phyloP scores from a whole-genome alignment of 805 yeast species.

The Yarrowia sp. region DNA sequence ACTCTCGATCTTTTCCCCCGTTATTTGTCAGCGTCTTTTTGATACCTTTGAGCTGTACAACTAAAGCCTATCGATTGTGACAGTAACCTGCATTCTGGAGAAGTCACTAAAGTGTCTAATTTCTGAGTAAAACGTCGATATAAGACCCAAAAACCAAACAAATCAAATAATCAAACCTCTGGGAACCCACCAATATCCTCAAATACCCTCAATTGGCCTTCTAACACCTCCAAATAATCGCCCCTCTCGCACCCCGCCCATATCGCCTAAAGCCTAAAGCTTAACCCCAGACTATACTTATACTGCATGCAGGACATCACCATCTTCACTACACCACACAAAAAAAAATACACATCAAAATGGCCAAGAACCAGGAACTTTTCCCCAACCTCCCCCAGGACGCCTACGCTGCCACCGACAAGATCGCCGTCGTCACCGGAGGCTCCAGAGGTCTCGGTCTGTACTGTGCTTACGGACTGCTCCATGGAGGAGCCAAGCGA shows the following conservation, averaged over 20 bases:
- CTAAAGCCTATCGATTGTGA: background rate
- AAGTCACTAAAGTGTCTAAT: background rate
- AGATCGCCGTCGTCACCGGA: slow-evolving; percentile 66
- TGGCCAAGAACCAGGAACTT: slow-evolving; percentile 14
- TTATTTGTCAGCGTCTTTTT: background rate
- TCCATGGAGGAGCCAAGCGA: slow-evolving; percentile 57
- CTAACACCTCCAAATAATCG: background rate
- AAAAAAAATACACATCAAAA: background rate
- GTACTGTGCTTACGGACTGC: slow-evolving; percentile 61
- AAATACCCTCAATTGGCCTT: too few species aligned
- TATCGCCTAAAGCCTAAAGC: slow-evolving; percentile 10
- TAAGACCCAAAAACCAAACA: background rate
- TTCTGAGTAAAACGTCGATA: background rate
- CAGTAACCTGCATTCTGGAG: background rate
- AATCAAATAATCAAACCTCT: background rate
- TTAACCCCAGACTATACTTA: slow-evolving; percentile 5
- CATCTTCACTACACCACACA: background rate
- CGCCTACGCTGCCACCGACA: slow-evolving; percentile 41
- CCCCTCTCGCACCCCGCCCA: background rate
- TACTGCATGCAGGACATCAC: background rate
- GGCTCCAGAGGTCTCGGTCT: slow-evolving; percentile 75
- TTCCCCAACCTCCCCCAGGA: slow-evolving; percentile 40
- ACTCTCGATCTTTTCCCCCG: too few species aligned
- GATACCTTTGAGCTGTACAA: background rate
- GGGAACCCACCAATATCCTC: background rate